Base-by-base conservation (phyloP, 768 basidiomycete genomes). In the Lentinula raphanica region DNA sequence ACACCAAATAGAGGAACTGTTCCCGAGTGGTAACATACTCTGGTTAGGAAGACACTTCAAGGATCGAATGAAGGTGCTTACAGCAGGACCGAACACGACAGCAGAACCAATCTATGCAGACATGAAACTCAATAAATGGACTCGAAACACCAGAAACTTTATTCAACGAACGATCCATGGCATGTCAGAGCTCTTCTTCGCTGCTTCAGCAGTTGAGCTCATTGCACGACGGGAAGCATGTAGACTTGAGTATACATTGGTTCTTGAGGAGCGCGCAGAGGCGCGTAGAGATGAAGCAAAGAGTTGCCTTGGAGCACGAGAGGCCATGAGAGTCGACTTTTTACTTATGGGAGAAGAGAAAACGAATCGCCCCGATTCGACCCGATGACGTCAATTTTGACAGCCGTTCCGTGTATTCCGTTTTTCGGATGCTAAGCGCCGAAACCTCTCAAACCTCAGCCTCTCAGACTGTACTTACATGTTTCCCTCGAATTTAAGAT, bases 61-160 rank as follows among this genome's bases (percentile, higher is more conserved):
- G 7, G n/a, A 25, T 5, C 27, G 27, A 36, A 17, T 53, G 5
- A 25, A 27, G 17, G 19, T 38, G 45, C 58, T 17, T 27, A 59
- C 58, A n/a, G 49, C 58, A 31, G 58, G 58, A 42, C 49, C 58
- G 32, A 59, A 59, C n/a, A 59, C 40, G 12, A 54, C 27, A 31
- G 58, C 58, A 19, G 58, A 59, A 32, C 58, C 58, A 45, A 59
- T 59, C 58, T 59, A 46, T 28, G 13, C 8, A 31, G 3, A 49
- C 12, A 21, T 29, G 13, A 21, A 8, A n/a, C 23, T 36, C 25
- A 35, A 35, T 32, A 21, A 23, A 17, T 9, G 7, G 12, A 38
- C 27, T 3, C 17, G 23, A 56, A 12, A 36, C 28, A 7, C 13
- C 36, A 1, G 21, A 39, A 32, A 8, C 39, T n/a, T 3, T 36